Evolutionary conservation across 495 filamentous ascomycete genomes (phyloP), one percentile per base, ranked within the genome.

Genomic region (Lichenothelia convexa): DNA sequence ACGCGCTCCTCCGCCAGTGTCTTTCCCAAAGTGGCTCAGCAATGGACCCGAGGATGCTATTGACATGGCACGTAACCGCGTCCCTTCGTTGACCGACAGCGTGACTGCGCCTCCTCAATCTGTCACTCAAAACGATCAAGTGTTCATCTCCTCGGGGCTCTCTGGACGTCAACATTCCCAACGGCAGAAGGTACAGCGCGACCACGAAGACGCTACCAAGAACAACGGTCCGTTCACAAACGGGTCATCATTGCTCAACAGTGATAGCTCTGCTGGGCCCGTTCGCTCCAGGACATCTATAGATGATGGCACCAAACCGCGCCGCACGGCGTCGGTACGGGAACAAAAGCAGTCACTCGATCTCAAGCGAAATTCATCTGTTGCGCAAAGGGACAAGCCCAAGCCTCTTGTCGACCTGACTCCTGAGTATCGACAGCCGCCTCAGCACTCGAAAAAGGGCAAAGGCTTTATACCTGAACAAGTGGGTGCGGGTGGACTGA

Each of bases 401-500:
- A 75, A 69, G 46, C 78, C 85, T 1, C 63, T 92, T 0, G 60
- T 93, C 9, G 79, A 85, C 45, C 64, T 89, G 15, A 80, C 73
- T 0, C 77, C 82, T 0, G 59, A 64, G n/a, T 82, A 78, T 49
- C 63, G 67, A 30, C 80, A 83, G 40, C 64, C 80, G 15, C 80
- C 77, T 3, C 83, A 91, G 45, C 71, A 75, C 47, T 46, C 60
- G 0, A 63, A 67, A 22, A 74, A 72, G 35, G 84, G 84, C 9
- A 71, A 68, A 41, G 80, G 75, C 6, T 68, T 82, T 27, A 59
- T 58, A 5, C 68, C 76, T 1, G 70, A 77, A 1, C 57, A 66
- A 1, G 67, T 49, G 4, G 48, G 44, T 2, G 41, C 48, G 2
- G 78, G 22, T 49, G 61, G 45, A 55, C 62, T 91, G 0, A 64